Evolutionary conservation across 352 stramenopile genomes (phyloP).

Genomic region (Phytophthora pinifolia): DNA sequence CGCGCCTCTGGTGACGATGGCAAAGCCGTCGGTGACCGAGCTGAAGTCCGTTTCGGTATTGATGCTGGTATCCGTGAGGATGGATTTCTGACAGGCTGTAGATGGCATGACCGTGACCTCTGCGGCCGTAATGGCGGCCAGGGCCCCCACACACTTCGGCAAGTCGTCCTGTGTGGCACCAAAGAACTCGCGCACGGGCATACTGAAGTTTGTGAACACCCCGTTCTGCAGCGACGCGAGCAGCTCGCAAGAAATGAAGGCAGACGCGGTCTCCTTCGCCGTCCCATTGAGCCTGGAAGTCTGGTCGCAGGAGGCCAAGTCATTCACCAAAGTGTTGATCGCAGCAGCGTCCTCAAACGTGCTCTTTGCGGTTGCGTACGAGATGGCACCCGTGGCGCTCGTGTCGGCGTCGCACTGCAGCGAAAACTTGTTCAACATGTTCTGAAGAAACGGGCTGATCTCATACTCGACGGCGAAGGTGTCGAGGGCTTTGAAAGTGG

Average conservation of each 20-base stretch:
- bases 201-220: conserved; percentile 77
- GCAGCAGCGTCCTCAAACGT: conserved; percentile 44
- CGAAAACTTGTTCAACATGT: conserved; percentile 55
- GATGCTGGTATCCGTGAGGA: conserved; percentile 59
- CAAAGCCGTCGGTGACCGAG: conserved; percentile 48
- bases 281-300: conserved; percentile 45
- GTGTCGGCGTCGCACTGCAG: conserved; percentile 41
- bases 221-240: conserved; percentile 68
- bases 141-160: conserved; percentile 53
- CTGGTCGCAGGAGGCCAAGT: conserved; percentile 50
- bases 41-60: conserved; percentile 54
- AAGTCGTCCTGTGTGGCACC: conserved; percentile 40
- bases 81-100: conserved; percentile 40
- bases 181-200: conserved; percentile 57
- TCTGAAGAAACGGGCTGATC: conserved; percentile 53
- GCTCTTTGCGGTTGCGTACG: conserved; percentile 42
- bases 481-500: conserved; percentile 37
- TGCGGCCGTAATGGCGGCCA: conserved; percentile 46
- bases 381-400: conserved; percentile 33
- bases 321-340: conserved; percentile 46
- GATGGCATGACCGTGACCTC: conserved; percentile 43
- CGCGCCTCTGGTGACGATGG: conserved; percentile 55
- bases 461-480: conserved; percentile 60
- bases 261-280: conserved; percentile 42
- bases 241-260: conserved; percentile 65